A percentile compares a stretch with the other conserved stretches of the same genome.
Evolutionary conservation across 2,329 filamentous ascomycete genomes (phyloP).

Genomic region (Mycosphaerelloides madeirae): DNA sequence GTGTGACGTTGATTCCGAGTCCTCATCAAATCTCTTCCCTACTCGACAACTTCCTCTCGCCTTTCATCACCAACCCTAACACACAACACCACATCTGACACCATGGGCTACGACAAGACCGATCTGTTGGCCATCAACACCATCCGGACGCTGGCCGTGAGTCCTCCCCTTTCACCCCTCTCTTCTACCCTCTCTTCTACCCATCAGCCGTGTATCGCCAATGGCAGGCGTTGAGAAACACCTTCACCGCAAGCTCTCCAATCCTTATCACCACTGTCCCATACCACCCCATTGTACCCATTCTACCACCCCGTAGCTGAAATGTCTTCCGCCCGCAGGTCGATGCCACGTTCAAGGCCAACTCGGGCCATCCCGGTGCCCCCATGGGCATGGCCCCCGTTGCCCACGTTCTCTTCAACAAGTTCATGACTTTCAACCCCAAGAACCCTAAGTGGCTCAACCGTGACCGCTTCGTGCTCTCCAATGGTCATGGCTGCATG

Average conservation of each 20-base stretch:
- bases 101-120: conserved; percentile 82
- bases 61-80: conserved; percentile 5
- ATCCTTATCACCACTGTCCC: too few species aligned
- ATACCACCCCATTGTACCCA: too few species aligned
- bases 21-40: too few species aligned
- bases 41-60: not conserved
- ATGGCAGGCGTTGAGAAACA: too few species aligned
- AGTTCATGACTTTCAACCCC: conserved; percentile 99
- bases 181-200: too few species aligned
- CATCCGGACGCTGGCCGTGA: conserved; percentile 91
- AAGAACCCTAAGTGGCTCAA: conserved; percentile 98
- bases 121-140: conserved; percentile 96
- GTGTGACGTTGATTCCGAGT: too few species aligned
- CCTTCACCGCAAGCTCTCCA: too few species aligned
- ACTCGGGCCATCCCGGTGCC: conserved; percentile 97
- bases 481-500: conserved; percentile 99
- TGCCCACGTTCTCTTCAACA: conserved; percentile 96
- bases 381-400: conserved; percentile 96
- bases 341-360: conserved; percentile 93
- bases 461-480: conserved; percentile 97
- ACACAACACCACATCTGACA: conserved; percentile 24
- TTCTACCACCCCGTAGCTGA: too few species aligned
- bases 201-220: too few species aligned
- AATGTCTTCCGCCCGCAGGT: conserved; percentile 53
- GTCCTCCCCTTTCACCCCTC: conserved; percentile 44